Evolutionary conservation across 108 stramenopile genomes (phyloP), one percentile per base, ranked within the genome.

Genomic region (Epithemia pelagica): DNA sequence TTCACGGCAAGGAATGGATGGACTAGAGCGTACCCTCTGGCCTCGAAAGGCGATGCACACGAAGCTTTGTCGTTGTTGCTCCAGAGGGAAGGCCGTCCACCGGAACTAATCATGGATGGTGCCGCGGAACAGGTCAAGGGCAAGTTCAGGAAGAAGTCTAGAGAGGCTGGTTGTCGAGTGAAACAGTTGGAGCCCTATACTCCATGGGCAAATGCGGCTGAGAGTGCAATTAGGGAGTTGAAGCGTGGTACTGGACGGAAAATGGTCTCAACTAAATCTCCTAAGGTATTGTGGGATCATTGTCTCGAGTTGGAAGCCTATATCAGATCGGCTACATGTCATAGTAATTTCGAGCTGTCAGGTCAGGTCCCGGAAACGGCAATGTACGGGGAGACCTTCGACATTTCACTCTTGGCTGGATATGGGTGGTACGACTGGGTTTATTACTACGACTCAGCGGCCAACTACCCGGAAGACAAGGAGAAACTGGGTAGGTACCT

Each of bases 341-440:
- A 46, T 46, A 15, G 15, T 5, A 46, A 10, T 7, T 78, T 78
- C 51, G 56, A 73, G 26, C 32, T 81, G 0, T 15, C 69, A 0
- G 77, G 79, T 0, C n/a, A 55, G 19, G 76, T 46, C 37, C 59
- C 59, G 2, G 27, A 60, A 21, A 25, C 59, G 1, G 28, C 28
- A 1, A 10, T 27, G 1, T 30, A 23, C 1, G 59, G 59, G 18
- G 26, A 60, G 27, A 60, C 59, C 18, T 28, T 21, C 30, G 28
- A 60, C 28, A 60, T 60, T 10, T 5, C 25, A 28, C 21, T 30
- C 27, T 60, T 54, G 72, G 59, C 62, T 28, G 51, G 72, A 5
- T 81, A 67, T 66, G 70, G 58, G 27, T 85, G 69, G 70, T 82
- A 82, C 53, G 71, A 80, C 27, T 85, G 76, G 79, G 54, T 67